phyloP scores from a whole-genome alignment of 148 eudicot species.

The Diospyros lotus region DNA sequence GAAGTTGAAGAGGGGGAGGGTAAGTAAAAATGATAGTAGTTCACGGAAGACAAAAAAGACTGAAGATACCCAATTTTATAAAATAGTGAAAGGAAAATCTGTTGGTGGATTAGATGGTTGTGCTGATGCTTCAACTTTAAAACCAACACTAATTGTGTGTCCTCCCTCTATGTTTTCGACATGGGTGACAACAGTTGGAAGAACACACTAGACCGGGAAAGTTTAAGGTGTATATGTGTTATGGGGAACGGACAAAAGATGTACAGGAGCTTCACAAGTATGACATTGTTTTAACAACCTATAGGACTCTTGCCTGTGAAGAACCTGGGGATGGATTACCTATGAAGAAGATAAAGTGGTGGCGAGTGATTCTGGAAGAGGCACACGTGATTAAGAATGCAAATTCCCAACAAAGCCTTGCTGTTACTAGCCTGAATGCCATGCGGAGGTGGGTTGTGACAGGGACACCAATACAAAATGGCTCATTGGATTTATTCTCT shows the following conservation, averaged over 20 bases:
- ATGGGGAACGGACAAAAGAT: constrained; percentile 68
- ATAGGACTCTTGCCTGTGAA: constrained; percentile 63
- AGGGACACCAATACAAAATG: constrained; percentile 92
- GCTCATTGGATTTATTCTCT: constrained; percentile 73
- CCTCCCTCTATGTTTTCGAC: constrained; percentile 81
- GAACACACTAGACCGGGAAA: constrained; percentile 60
- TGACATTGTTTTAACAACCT: constrained; percentile 83
- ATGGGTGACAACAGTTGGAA: constrained; percentile 66
- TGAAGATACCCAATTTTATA: constrained; percentile 18
- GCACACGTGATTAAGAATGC: constrained; percentile 84
- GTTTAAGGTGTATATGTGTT: constrained; percentile 70
- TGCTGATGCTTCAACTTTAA: constrained; percentile 19
- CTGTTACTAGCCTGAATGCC: constrained; percentile 61
- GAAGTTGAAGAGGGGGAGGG: constrained; percentile 36
- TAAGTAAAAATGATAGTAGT: constrained; percentile 17
- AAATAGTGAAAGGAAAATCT: constrained; percentile 12
- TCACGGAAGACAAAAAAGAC: constrained; percentile 47
- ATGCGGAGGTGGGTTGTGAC: constrained; percentile 86
- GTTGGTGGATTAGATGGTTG: not conserved
- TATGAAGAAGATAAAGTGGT: constrained; percentile 65
- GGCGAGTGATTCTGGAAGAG: constrained; percentile 88
- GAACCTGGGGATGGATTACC: constrained; percentile 42
- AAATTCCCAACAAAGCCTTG: constrained; percentile 56
- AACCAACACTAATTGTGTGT: constrained; percentile 70
- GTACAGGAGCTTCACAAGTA: constrained; percentile 56